Conservation (phyloP, 768 basidiomycete genomes). For the Russula olivacea region DNA sequence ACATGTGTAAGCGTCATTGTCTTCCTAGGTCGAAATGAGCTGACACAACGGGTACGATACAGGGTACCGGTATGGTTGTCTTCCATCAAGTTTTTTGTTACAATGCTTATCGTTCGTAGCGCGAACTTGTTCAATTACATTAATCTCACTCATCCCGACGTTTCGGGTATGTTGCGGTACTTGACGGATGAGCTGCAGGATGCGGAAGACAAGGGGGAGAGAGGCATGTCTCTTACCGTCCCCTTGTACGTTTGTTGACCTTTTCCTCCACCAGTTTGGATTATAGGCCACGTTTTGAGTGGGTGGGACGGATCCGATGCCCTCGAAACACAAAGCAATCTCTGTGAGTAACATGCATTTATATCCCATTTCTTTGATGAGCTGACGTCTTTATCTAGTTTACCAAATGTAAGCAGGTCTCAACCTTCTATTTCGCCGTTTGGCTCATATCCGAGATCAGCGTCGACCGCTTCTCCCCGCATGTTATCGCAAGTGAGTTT, state of each 20-base stretch:
- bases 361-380: background rate
- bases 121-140: constrained; percentile 75
- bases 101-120: constrained; percentile 30
- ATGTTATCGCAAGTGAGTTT: constrained; percentile 67
- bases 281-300: constrained; percentile 50
- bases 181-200: constrained; percentile 72
- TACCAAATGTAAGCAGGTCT: constrained; percentile 42
- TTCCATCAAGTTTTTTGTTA: background rate
- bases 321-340: constrained; percentile 56
- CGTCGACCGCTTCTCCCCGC: constrained; percentile 72
- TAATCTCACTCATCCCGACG: constrained; percentile 62
- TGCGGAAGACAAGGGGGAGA: constrained; percentile 70
- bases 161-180: constrained; percentile 71
- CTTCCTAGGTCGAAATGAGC: constrained; percentile 6
- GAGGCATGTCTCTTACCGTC: constrained; percentile 38
- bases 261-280: constrained; percentile 37
- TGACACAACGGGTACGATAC: background rate
- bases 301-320: constrained; percentile 73
- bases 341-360: constrained; percentile 43
- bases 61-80: constrained; percentile 29
- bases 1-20: constrained; percentile 51
- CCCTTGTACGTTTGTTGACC: background rate
- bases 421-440: background rate
- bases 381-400: constrained; percentile 29
- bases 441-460: constrained; percentile 32